Conservation (phyloP, 495 filamentous ascomycete species). For the Annulohypoxylon moriforme region DNA sequence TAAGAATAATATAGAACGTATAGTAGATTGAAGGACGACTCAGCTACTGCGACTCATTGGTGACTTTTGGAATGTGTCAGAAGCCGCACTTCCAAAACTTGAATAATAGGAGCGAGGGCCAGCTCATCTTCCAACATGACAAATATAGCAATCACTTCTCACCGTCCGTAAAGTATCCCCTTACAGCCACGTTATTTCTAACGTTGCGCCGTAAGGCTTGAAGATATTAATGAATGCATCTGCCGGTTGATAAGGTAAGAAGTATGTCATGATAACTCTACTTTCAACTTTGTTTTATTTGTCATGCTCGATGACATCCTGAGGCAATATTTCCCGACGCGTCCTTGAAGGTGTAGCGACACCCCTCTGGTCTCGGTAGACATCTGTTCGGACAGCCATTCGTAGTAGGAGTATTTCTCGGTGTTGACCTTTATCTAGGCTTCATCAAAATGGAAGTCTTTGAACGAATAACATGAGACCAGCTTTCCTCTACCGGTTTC, state of each 20-base stretch:
- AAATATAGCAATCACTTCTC: neutral
- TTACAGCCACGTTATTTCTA: neutral
- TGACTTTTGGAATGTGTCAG: no score
- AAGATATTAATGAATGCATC: conserved; percentile 1
- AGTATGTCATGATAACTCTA: neutral
- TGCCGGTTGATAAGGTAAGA: conserved; percentile 3
- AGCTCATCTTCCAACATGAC: neutral
- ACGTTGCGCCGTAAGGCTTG: neutral
- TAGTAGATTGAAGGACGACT: neutral
- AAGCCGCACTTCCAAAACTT: neutral
- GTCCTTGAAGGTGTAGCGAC: neutral
- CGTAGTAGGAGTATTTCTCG: no score
- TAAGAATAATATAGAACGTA: neutral
- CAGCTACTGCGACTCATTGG: conserved; percentile 13
- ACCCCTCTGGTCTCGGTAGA: neutral
- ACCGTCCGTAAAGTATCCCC: neutral
- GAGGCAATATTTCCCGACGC: neutral
- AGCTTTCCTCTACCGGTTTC: no score
- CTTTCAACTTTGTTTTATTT: neutral
- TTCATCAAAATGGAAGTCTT: no score
- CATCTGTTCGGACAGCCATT: neutral
- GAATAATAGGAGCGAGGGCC: neutral
- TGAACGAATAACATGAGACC: no score
- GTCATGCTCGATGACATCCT: neutral
- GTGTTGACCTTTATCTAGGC: no score